These are phyloP conservation scores for Ophiognomonia clavigignenti-juglandacearum DNA, from an alignment of 2,329 filamentous ascomycete species.

Conservation along the genomic window DNA sequence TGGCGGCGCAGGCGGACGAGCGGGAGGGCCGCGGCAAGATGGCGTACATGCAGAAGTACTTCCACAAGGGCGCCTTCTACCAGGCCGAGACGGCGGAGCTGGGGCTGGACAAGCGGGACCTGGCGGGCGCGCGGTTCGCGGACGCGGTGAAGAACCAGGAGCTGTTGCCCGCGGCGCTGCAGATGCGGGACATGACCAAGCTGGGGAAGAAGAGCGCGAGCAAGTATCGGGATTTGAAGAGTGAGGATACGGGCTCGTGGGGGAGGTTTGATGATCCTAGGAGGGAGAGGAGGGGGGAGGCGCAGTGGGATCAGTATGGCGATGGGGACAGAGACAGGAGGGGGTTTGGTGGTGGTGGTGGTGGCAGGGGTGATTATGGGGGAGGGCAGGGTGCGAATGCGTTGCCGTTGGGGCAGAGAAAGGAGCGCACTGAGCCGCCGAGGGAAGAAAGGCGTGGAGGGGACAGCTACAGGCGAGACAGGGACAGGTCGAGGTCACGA, in stretches of 20 bases:
- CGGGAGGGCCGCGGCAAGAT: constrained; percentile 75
- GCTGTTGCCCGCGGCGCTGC: constrained; percentile 82
- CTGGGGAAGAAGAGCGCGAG: constrained; percentile 88
- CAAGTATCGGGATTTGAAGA: constrained; percentile 81
- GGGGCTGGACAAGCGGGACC: constrained; percentile 72
- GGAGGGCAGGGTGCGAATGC: constrained; percentile 63
- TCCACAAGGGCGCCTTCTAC: constrained; percentile 95
- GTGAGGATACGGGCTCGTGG: constrained; percentile 88
- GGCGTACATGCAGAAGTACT: constrained; percentile 91
- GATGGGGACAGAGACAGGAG: constrained; percentile 32
- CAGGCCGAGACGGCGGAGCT: constrained; percentile 72
- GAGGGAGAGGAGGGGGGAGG: constrained; percentile 28
- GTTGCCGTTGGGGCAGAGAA: constrained; percentile 62
- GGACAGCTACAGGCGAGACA: constrained; percentile 32
- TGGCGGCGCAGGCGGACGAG: constrained; percentile 76
- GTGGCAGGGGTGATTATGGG: constrained; percentile 35
- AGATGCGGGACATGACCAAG: constrained; percentile 89
- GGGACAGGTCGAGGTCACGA: constrained; percentile 26
- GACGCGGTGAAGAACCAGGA: constrained; percentile 83
- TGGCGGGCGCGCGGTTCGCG: constrained; percentile 78
- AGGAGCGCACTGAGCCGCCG: constrained; percentile 31
- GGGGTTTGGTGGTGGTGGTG: constrained; percentile 15
- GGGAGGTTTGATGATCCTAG: constrained; percentile 57
- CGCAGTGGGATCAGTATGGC: constrained; percentile 32
- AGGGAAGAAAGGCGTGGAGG: constrained; percentile 27